Percentiles rank a stretch among this genome's conserved stretches.
Evolutionary conservation across 176 grass and related monocot species (phyloP).

Genomic region (Oryza glaberrima): DNA sequence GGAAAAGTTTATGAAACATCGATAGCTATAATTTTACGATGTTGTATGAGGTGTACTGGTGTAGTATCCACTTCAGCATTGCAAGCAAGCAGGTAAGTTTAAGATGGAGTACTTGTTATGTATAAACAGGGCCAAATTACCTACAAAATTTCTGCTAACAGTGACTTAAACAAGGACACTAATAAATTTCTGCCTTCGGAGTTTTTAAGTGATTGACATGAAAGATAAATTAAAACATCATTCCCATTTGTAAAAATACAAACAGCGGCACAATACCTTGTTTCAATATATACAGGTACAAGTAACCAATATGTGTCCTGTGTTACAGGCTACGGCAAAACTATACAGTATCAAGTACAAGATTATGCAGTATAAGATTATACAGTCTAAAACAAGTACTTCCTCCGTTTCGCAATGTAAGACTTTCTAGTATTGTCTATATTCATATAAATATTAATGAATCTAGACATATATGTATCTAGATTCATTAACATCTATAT

Average conservation of each 20-base stretch:
- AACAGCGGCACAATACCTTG: neutral
- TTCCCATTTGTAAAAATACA: neutral
- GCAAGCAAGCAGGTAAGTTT: neutral
- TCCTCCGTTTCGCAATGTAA: no score
- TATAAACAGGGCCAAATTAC: neutral
- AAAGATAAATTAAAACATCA: neutral
- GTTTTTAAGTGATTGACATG: neutral
- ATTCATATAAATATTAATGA: no score
- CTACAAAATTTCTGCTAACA: neutral
- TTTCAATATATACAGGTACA: neutral
- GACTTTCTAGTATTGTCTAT: no score
- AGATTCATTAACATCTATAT: no score
- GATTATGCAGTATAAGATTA: neutral
- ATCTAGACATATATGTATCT: no score
- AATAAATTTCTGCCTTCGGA: neutral
- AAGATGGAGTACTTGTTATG: neutral
- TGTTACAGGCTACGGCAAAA: neutral
- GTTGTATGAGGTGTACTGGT: neutral
- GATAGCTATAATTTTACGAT: neutral
- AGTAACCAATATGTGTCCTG: slow-evolving; percentile 7
- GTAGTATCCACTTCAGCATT: neutral
- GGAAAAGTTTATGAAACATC: neutral
- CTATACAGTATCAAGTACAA: neutral
- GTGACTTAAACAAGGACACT: neutral
- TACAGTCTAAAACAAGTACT: neutral